Base-by-base conservation (phyloP, 495 filamentous ascomycete species). In the Astrothelium macrocarpum region DNA sequence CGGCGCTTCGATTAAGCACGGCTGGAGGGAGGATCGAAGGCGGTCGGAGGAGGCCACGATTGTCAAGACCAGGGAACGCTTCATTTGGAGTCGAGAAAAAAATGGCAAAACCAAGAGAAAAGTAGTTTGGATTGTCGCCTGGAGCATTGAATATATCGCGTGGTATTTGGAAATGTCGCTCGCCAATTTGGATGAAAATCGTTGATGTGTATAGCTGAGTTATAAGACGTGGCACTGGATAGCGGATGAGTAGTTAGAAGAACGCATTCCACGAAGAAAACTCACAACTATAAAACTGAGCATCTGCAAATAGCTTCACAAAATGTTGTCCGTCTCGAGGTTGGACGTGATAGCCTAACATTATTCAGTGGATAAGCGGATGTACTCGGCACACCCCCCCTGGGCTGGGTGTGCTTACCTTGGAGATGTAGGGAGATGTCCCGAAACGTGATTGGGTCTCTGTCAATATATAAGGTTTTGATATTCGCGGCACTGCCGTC, bases 121-220 rank as follows among this genome's bases (percentile, higher is more conserved):
- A 98, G 82, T 92, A 98, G 75, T 98, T 98, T 5, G 91, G 91
- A 32, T 85, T 85, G 74, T 98, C 90, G 3, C 94, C 93, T 12
- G 89, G 90, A 28, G 80, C 78, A 12, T 84, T 86, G 75, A 98
- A 95, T 64, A 95, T 81, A 67, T 96, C 90, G 32, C 91, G 86
- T 2, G 93, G 88, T 60, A 98, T 90, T 68, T 90, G 88, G 75
- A 98, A 98, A 68, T 90, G 82, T 26, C 80, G 83, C 61, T 87
- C 84, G 62, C 93, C 93, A 66, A 98, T 90, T 39, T 88, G 87
- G 67, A 95, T 90, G 77, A 87, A 94, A 72, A 96, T 95, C 68
- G 90, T 87, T 46, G 92, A 89, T 69, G 93, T 90, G 73, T 95
- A 96, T n/a, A 98, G 86, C 73, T 93, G 92, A 18, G 89, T 90